Conservation (phyloP, 805 yeast genomes). For the Pichia exigua region DNA sequence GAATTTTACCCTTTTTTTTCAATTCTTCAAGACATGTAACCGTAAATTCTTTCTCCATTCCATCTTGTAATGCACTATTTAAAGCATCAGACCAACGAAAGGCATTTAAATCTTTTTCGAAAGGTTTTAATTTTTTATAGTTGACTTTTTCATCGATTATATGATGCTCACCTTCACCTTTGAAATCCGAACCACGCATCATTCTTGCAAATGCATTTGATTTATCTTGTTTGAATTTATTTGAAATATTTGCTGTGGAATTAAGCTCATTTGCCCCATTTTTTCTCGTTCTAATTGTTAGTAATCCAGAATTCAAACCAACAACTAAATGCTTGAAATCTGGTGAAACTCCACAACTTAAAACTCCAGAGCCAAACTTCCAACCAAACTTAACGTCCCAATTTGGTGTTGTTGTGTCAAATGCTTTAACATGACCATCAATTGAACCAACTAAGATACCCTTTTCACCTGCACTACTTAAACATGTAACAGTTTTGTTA, state of each 20-base stretch:
- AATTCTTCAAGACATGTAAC: constrained; percentile 80
- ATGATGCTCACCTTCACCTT: constrained; percentile 80
- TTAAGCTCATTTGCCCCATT: constrained; percentile 45
- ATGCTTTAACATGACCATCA: constrained; percentile 95
- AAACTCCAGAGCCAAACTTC: constrained; percentile 93
- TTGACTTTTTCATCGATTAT: constrained; percentile 52
- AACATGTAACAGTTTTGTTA: constrained; percentile 86
- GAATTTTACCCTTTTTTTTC: constrained; percentile 80
- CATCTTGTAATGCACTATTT: constrained; percentile 65
- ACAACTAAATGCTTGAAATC: constrained; percentile 81
- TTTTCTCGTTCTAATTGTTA: constrained; percentile 83
- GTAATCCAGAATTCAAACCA: constrained; percentile 83
- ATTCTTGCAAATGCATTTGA: constrained; percentile 67
- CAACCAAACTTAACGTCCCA: constrained; percentile 95
- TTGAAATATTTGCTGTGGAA: constrained; percentile 29
- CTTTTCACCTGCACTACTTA: constrained; percentile 62
- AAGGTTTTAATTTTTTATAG: constrained; percentile 62
- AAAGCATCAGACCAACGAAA: constrained; percentile 92
- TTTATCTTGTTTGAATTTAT: constrained; percentile 31
- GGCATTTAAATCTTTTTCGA: constrained; percentile 75
- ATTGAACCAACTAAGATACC: constrained; percentile 91
- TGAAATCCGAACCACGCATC: constrained; percentile 86
- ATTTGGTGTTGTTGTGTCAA: constrained; percentile 61
- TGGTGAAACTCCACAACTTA: constrained; percentile 86
- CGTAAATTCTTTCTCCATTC: constrained; percentile 72